phyloP scores from a whole-genome alignment of 495 filamentous ascomycete genomes.

The Xylaria cubensis region DNA sequence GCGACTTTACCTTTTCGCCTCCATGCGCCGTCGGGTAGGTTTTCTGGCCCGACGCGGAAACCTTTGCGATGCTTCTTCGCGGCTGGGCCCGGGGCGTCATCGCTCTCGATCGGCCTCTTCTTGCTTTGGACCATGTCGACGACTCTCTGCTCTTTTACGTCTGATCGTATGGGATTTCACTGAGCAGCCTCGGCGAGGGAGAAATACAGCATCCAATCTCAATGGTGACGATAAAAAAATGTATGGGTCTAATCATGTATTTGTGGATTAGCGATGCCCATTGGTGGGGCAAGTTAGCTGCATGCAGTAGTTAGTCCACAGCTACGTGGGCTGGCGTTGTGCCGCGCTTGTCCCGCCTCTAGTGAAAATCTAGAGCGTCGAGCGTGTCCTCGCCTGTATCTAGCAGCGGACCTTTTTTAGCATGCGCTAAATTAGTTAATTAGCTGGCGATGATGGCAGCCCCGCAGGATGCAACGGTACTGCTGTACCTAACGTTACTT shows the following conservation, averaged over 20 bases:
- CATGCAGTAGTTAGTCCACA: too few relatives aligned
- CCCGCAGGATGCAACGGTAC: not conserved
- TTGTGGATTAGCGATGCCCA: too few relatives aligned
- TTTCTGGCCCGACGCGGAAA: slow-evolving; percentile 83
- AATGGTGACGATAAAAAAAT: slow-evolving; percentile 6
- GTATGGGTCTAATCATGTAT: not conserved
- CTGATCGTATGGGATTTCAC: not conserved
- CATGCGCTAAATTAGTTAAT: not conserved
- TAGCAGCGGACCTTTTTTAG: too few relatives aligned
- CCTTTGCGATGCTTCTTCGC: slow-evolving; percentile 58
- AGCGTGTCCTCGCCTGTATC: too few relatives aligned
- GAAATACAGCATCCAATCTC: not conserved
- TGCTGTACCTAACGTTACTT: not conserved
- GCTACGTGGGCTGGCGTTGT: not conserved
- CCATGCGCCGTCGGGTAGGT: slow-evolving; percentile 91
- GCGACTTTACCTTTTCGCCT: slow-evolving; percentile 75
- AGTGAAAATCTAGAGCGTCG: not conserved
- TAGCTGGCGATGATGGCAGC: not conserved
- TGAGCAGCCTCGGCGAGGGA: not conserved
- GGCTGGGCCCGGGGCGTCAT: slow-evolving; percentile 44
- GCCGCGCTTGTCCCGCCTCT: not conserved
- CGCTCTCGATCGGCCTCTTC: slow-evolving; percentile 64
- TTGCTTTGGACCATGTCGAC: slow-evolving; percentile 60
- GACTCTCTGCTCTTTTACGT: not conserved
- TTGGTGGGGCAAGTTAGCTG: too few relatives aligned